These are phyloP conservation scores for Mortierella antarctica DNA, from an alignment of 192 early-diverging fungal genomes.

Conservation along the genomic window DNA sequence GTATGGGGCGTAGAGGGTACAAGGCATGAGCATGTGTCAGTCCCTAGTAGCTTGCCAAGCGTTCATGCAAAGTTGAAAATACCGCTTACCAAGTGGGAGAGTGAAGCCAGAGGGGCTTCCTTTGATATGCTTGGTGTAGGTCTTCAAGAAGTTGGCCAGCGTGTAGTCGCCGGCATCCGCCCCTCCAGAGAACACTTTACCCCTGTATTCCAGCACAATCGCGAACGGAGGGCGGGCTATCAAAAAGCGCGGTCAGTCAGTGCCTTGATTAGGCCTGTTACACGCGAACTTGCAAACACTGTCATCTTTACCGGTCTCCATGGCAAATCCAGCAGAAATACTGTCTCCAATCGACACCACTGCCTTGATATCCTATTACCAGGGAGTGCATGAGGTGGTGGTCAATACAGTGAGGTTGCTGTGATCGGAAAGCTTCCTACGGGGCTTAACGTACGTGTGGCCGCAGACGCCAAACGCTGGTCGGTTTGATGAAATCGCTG, in stretches of 20 bases:
- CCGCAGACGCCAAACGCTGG: slow-evolving; percentile 58
- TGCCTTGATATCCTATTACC: slow-evolving; percentile 58
- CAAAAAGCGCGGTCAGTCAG: too few species aligned
- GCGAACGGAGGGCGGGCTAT: slow-evolving; percentile 62
- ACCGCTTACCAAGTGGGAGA: slow-evolving; percentile 38
- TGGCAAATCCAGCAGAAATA: slow-evolving; percentile 67
- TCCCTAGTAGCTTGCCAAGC: background rate
- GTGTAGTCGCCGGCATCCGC: slow-evolving; percentile 64
- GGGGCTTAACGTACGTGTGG: slow-evolving; percentile 49
- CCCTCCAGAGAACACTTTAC: slow-evolving; percentile 64
- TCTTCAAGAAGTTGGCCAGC: slow-evolving; percentile 55
- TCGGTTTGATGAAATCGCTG: slow-evolving; percentile 42
- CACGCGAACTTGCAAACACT: background rate
- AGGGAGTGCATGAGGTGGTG: background rate
- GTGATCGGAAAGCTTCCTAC: background rate
- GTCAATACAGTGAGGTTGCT: background rate
- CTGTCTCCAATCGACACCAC: slow-evolving; percentile 64
- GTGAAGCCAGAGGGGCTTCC: slow-evolving; percentile 61
- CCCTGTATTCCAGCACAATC: slow-evolving; percentile 60
- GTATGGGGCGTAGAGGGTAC: background rate
- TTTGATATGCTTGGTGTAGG: slow-evolving; percentile 27
- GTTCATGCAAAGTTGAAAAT: background rate
- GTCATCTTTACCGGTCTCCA: slow-evolving; percentile 53
- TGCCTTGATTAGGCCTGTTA: background rate
- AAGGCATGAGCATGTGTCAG: background rate